Percentiles rank a stretch among this genome's conserved stretches.
These are phyloP conservation scores for Copromyces sp. DNA, from an alignment of 495 filamentous ascomycete species.

Conservation along the genomic window DNA sequence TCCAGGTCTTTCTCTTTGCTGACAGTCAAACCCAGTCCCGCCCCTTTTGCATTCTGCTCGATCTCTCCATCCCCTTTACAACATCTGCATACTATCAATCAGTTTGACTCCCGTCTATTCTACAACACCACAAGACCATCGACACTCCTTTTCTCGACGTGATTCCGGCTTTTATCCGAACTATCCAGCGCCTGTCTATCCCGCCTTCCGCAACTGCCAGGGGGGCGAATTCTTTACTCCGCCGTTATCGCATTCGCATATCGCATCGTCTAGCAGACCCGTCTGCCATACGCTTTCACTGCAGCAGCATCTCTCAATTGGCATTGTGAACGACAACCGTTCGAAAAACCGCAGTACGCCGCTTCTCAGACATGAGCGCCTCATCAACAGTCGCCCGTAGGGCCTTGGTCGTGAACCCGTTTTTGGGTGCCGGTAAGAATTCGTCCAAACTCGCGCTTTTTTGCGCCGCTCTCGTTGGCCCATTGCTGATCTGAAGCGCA, in stretches of 20 bases:
- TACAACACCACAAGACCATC: not conserved
- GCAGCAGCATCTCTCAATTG: not conserved
- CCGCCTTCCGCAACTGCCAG: not conserved
- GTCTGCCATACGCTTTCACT: not conserved
- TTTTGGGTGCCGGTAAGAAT: conserved; percentile 34
- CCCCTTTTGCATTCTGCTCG: not conserved
- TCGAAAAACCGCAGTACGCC: not conserved
- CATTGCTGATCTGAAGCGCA: not conserved
- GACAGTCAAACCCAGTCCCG: not conserved
- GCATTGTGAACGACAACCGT: not conserved
- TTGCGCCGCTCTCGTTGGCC: conserved; percentile 6
- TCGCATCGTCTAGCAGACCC: not conserved
- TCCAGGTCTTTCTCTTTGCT: conserved; percentile 1
- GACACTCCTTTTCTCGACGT: not conserved
- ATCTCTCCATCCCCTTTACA: not conserved
- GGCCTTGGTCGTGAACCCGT: conserved; percentile 45
- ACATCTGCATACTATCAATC: not conserved
- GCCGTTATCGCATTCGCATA: not conserved
- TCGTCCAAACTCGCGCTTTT: conserved; percentile 3
- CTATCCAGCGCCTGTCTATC: not conserved
- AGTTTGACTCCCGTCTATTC: not conserved
- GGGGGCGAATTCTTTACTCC: not conserved
- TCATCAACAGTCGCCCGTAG: conserved; percentile 49
- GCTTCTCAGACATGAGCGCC: conserved; percentile 41
- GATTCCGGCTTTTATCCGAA: not conserved